Base-by-base conservation (phyloP, 2,329 filamentous ascomycete genomes). In the Sporothrix luriei region DNA sequence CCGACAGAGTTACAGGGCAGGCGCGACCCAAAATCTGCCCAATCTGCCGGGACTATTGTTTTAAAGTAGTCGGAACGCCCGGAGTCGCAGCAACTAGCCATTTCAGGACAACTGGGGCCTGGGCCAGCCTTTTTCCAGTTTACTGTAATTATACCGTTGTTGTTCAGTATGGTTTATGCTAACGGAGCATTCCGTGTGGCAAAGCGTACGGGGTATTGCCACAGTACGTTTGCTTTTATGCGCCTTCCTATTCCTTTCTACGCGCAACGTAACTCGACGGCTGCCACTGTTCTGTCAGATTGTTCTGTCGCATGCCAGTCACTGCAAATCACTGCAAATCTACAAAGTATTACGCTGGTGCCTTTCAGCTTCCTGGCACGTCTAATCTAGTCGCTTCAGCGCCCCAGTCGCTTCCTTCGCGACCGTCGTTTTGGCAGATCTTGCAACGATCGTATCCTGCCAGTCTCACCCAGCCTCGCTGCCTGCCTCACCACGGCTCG, bases 31-130 rank as follows among this genome's bases (percentile, higher is more conserved):
- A 61, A 64, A 64, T 49, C 38, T 64, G 61, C 61, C 43, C 61
- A 64, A 64, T 64, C 61, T 64, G 61, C 61, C 61, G 61, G 43
- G 43, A 33, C 24, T 64, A 49, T 33, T 24, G 61, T 49, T 49
- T n/a, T 48, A 33, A 49, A 48, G 61, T 49, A 14, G 43, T 64
- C 61, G 46, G 61, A 64, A 64, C 24, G 26, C 24, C 61, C 61
- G 61, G 61, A 64, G 61, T 49, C 29, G 43, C n/a, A 64, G 43
- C 24, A 24, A 33, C 61, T 49, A 64, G 43, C 61, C 46, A 14
- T 16, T 21, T 49, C 7, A 13, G 43, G 59, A 48, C 5, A 48
- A 13, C 7, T 29, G 6, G 2, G 4, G 46, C 43, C 11, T n/a
- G n/a, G n/a, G n/a, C n/a, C n/a, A n/a, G n/a, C n/a, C 57, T 16